Evolutionary conservation across 2,329 filamentous ascomycete species (phyloP).

Genomic region (Alternaria brassicae): DNA sequence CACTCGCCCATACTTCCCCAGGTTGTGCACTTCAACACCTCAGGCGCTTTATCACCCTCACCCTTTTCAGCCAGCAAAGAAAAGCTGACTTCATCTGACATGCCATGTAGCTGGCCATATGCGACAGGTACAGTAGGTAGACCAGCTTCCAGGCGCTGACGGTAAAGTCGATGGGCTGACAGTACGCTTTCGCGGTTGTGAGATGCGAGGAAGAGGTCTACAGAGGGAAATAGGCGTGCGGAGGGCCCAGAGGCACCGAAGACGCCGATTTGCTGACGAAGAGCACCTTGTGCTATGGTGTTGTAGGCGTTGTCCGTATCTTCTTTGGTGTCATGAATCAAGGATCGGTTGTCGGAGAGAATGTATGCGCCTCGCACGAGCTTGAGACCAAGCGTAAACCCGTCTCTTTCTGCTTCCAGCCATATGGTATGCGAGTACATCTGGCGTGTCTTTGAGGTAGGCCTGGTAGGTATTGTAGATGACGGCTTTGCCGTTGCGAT

Average conservation of each 20-base stretch:
- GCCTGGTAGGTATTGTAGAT: slow-evolving; percentile 73
- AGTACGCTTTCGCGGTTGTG: slow-evolving; percentile 80
- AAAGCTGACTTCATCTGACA: slow-evolving; percentile 90
- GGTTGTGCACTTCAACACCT: slow-evolving; percentile 63
- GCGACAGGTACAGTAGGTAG: slow-evolving; percentile 58
- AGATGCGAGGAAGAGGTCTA: slow-evolving; percentile 75
- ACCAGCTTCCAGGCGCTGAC: slow-evolving; percentile 44
- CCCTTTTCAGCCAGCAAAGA: slow-evolving; percentile 39
- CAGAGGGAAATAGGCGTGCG: slow-evolving; percentile 47
- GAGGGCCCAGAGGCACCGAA: slow-evolving; percentile 23
- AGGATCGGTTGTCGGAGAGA: slow-evolving; percentile 55
- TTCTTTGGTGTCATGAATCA: slow-evolving; percentile 63
- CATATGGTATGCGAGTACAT: slow-evolving; percentile 56
- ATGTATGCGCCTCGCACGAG: slow-evolving; percentile 66
- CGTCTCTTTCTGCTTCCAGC: slow-evolving; percentile 54
- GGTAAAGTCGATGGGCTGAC: slow-evolving; percentile 57
- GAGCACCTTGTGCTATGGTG: slow-evolving; percentile 63
- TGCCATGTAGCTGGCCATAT: slow-evolving; percentile 88
- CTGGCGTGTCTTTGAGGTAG: slow-evolving; percentile 60
- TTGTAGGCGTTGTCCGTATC: slow-evolving; percentile 72
- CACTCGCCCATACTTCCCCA: slow-evolving; percentile 73
- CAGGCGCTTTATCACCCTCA: slow-evolving; percentile 48
- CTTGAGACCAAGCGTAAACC: slow-evolving; percentile 63
- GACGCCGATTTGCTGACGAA: slow-evolving; percentile 36
- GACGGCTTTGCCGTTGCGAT: slow-evolving; percentile 56